phyloP scores from a whole-genome alignment of 371 early-diverging fungal species.

The Circinella minor region DNA sequence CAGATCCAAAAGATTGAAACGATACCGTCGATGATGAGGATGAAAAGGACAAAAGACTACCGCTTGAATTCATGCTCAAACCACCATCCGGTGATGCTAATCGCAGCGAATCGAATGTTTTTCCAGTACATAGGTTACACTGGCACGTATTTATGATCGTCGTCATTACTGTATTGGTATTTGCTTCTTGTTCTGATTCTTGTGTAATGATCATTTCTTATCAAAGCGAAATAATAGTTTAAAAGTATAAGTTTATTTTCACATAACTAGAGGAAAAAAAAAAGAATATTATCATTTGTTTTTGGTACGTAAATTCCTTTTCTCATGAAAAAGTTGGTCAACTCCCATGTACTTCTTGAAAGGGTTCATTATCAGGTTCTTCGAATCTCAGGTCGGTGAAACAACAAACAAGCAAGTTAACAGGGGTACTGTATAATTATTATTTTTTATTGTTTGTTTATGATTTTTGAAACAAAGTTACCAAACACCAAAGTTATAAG shows the following conservation, averaged over 20 bases:
- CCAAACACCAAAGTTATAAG: too few relatives aligned
- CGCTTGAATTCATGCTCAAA: not conserved
- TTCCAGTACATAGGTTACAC: not conserved
- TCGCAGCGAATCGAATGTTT: not conserved
- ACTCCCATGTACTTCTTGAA: slow-evolving; percentile 5
- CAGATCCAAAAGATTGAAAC: slow-evolving; percentile 5
- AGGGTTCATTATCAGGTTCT: not conserved
- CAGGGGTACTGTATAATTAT: not conserved
- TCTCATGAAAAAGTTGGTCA: not conserved
- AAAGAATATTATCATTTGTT: not conserved
- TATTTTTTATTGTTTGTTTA: not conserved
- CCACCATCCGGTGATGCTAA: not conserved
- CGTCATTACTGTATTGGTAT: not conserved
- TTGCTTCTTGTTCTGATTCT: not conserved
- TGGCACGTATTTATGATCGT: not conserved
- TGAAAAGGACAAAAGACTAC: not conserved
- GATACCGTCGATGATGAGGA: not conserved
- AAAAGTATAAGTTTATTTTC: too few relatives aligned
- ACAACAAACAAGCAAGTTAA: slow-evolving; percentile 3
- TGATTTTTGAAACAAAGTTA: too few relatives aligned
- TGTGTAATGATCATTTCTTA: too few relatives aligned
- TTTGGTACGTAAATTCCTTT: too few relatives aligned
- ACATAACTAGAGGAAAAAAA: not conserved
- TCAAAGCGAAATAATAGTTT: too few relatives aligned
- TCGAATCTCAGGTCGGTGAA: not conserved